Evolutionary conservation across 495 filamentous ascomycete genomes (phyloP), one percentile per base, ranked within the genome.

Genomic region (Podospora bellae-mahoneyi): DNA sequence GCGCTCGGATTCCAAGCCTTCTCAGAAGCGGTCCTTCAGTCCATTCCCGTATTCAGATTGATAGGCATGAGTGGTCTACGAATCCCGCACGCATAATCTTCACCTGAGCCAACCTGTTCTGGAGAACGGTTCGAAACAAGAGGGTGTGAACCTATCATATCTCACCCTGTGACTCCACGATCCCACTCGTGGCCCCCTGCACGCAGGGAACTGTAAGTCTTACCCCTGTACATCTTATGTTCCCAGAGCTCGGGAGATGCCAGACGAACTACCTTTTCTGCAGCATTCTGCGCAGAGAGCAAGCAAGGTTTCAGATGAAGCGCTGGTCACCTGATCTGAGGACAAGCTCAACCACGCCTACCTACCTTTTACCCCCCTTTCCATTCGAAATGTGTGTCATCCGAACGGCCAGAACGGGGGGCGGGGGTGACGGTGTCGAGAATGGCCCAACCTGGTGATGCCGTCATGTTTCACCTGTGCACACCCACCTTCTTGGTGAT

Each of bases 121-220:
- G 54, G 19, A 56, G 19, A 58, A 1, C 5, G 18, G 27, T 44
- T 63, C 61, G 27, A 44, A 63, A 39, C 30, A 32, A 19, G 27
- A 32, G 61, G 61, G 61, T 63, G 61, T 63, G 61, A 48, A 63
- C 19, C 61, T 63, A 63, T 63, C 61, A 63, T 5, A 63, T 34
- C 5, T 60, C n/a, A 26, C 48, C 54, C 16, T n/a, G 44, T 16
- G 13, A 39, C 9, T 60, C 7, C 26, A 6, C 54, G 16, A 48
- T 48, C 39, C 39, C 39, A 48, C 55, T 58, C 18, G 7, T 32
- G 7, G 13, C 55, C n/a, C 23, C 55, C 23, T 58, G n/a, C 55
- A 20, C 10, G n/a, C 55, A 58, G 55, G n/a, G 55, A 20, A 19
- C 6, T 58, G 55, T 48, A 48, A 16, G 39, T 19, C 23, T 58